phyloP scores from a whole-genome alignment of 1,284 basidiomycete species.

The Leccinum fallax region DNA sequence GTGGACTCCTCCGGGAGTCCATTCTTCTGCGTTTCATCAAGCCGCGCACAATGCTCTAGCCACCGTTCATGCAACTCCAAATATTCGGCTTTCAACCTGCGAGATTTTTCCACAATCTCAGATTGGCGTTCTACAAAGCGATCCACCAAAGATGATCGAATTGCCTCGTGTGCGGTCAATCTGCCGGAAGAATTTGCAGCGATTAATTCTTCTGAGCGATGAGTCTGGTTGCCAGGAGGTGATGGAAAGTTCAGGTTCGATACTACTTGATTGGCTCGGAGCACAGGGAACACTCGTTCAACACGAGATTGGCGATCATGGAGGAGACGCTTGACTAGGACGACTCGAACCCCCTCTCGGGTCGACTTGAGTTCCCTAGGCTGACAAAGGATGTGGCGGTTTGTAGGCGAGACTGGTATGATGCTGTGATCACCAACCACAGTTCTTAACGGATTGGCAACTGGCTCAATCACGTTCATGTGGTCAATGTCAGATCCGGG shows the following conservation, averaged over 20 bases:
- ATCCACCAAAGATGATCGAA: conserved; percentile 52
- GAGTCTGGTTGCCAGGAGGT: conserved; percentile 29
- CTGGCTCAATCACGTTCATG: conserved; percentile 15
- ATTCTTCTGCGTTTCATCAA: conserved; percentile 51
- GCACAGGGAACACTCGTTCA: conserved; percentile 62
- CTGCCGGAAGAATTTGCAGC: conserved; percentile 39
- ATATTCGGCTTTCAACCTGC: conserved; percentile 68
- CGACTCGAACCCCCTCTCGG: conserved; percentile 59
- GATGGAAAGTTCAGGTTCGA: conserved; percentile 29
- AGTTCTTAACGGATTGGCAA: conserved; percentile 24
- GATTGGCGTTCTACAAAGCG: conserved; percentile 57
- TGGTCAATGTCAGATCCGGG: conserved; percentile 11
- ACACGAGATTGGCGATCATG: conserved; percentile 60
- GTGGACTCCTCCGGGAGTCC: conserved; percentile 40
- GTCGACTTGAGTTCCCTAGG: conserved; percentile 45
- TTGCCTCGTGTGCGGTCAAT: conserved; percentile 40
- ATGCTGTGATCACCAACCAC: conserved; percentile 36
- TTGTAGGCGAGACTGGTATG: conserved; percentile 11
- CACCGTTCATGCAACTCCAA: conserved; percentile 68
- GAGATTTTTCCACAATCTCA: conserved; percentile 55
- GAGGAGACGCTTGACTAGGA: conserved; percentile 60
- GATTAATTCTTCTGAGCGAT: conserved; percentile 50
- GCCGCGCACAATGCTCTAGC: conserved; percentile 65
- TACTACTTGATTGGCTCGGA: conserved; percentile 58
- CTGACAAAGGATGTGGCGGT: conserved; percentile 13